phyloP scores from a whole-genome alignment of 768 basidiomycete species.

The Hericium alpestre region DNA sequence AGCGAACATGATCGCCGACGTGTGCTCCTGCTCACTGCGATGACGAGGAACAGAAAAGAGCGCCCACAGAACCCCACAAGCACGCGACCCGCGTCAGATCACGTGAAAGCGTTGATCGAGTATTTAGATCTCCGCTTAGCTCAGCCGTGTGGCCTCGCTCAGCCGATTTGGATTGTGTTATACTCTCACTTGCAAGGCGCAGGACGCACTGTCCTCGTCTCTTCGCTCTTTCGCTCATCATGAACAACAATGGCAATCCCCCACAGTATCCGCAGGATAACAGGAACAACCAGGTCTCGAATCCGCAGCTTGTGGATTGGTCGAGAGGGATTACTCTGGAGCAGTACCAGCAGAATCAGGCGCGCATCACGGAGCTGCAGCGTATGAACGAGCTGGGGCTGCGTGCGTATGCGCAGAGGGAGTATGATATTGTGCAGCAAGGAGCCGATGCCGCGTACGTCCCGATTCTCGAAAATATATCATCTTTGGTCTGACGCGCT shows the following conservation, averaged over 20 bases:
- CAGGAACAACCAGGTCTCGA: not conserved
- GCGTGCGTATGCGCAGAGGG: not conserved
- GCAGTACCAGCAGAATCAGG: not conserved
- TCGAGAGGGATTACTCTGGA: not conserved
- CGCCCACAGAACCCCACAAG: not conserved
- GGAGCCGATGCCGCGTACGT: not conserved
- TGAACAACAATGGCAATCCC: not conserved
- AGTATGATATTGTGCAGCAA: not conserved
- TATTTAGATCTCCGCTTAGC: not conserved
- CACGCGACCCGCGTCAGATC: not conserved
- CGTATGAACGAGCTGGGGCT: slow-evolving; percentile 1
- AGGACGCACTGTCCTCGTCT: not conserved
- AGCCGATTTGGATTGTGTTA: not conserved
- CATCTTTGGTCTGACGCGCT: not conserved
- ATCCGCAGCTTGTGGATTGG: not conserved
- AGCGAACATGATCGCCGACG: not conserved
- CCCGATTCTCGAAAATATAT: not conserved
- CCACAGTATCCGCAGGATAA: not conserved
- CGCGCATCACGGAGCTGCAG: not conserved
- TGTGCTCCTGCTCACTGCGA: too few relatives aligned
- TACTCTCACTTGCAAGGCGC: not conserved
- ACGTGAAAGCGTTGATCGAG: not conserved
- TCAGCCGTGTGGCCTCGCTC: not conserved
- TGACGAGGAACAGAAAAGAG: not conserved
- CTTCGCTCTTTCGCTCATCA: not conserved